Base-by-base conservation (phyloP, 768 basidiomycete species). In the Serendipita sp. region DNA sequence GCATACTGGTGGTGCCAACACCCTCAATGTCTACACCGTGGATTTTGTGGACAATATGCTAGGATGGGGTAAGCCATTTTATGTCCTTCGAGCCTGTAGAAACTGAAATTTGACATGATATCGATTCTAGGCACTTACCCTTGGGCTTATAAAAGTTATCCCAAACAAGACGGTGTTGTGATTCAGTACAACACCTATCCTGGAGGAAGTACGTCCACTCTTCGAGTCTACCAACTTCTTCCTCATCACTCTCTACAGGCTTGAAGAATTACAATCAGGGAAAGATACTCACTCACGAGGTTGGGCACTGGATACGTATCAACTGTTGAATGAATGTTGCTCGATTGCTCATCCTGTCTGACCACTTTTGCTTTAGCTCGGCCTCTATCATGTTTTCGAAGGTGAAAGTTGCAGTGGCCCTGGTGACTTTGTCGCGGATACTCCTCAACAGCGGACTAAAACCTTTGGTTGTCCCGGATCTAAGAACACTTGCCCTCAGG, bases 221-320 rank as follows among this genome's bases (percentile, higher is more conserved):
- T 50, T 31, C n/a, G 48, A 40, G 16, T 45, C 13, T 40, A 40
- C 40, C 40, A 1, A 13, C 40, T 5, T 40, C 13, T 40, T 40
- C 6, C 13, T 40, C 40, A 40, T 40, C 40, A 13, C 13, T 40
- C 40, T 40, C 48, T 40, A 13, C 40, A 40, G 40, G 40, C 13
- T 40, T 40, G 40, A 40, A 69, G 11, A 71, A 72, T 62, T 82
- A 68, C 72, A 75, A 82, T 71, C 66, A 78, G 70, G 67, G 67
- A 18, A 37, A 62, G 29, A 83, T 78, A 46, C 67, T 79, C 65
- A 80, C 77, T 13, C 82, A 83, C 69, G 82, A 83, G 70, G 77
- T 76, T 55, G 80, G 81, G n/a, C 81, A 83, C 72, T 83, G 81
- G 81, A 0, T 40, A 0, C 40, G 40, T 40, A 23, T 23, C 23